phyloP scores from a whole-genome alignment of 116 monocot species.

The Thalassia testudinum region DNA sequence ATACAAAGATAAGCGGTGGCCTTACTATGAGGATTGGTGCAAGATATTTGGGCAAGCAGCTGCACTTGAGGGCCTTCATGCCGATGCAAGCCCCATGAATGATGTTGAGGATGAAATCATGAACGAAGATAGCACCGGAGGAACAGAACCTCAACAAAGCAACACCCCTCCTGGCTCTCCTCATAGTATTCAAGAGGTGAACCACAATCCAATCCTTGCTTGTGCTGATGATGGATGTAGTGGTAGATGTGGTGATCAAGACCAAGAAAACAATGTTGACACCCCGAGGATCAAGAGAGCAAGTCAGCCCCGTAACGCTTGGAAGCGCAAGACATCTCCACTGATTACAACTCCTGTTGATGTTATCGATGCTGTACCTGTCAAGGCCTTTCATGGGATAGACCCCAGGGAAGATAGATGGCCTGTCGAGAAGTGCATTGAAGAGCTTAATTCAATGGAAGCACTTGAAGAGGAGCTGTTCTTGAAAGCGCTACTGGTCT shows the following conservation, averaged over 20 bases:
- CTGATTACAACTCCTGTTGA: too few species aligned
- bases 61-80: background rate
- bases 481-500: constrained; percentile 10
- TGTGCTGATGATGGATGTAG: too few species aligned
- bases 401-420: background rate
- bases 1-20: background rate
- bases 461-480: constrained; percentile 12
- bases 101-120: constrained; percentile 1
- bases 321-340: background rate
- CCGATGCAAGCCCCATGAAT: background rate
- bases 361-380: background rate
- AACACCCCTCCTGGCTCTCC: background rate
- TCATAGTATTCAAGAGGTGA: too few species aligned
- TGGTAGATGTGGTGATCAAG: too few species aligned
- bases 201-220: too few species aligned
- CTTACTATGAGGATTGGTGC: constrained; percentile 1
- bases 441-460: constrained; percentile 11
- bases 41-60: background rate
- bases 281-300: too few species aligned
- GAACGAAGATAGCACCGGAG: background rate
- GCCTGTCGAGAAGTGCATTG: constrained; percentile 13
- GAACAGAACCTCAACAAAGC: background rate
- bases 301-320: background rate
- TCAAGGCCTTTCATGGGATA: background rate
- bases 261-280: too few species aligned